Conservation (phyloP, 1,284 basidiomycete species). For the Ustilago cynodontis region DNA sequence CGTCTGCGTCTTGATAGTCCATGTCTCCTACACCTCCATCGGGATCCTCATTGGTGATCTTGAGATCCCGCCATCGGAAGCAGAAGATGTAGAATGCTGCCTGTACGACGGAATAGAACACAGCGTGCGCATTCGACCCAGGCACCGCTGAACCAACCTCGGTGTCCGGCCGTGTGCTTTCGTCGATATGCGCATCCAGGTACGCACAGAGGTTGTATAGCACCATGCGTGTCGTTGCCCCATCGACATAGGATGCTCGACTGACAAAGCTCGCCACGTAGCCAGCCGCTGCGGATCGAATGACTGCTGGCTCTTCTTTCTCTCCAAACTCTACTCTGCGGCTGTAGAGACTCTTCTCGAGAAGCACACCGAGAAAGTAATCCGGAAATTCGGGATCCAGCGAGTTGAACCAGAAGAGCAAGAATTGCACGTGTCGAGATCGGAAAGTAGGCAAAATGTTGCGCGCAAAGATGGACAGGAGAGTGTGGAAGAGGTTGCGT, state of each 20-base stretch:
- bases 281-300: slow-evolving; percentile 66
- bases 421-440: slow-evolving; percentile 96
- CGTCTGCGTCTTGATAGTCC: slow-evolving; percentile 42
- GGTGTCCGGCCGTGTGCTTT: slow-evolving; percentile 68
- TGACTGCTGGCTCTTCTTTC: slow-evolving; percentile 56
- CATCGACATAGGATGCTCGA: slow-evolving; percentile 87
- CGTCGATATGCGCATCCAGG: slow-evolving; percentile 76
- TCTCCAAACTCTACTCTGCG: slow-evolving; percentile 35
- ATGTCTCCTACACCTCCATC: slow-evolving; percentile 70
- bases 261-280: slow-evolving; percentile 84
- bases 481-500: slow-evolving; percentile 77
- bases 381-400: slow-evolving; percentile 90
- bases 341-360: slow-evolving; percentile 85
- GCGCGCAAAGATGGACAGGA: slow-evolving; percentile 92
- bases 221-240: slow-evolving; percentile 81
- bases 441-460: slow-evolving; percentile 94
- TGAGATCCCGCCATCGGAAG: slow-evolving; percentile 92
- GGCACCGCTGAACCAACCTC: slow-evolving; percentile 49
- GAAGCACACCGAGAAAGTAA: slow-evolving; percentile 90
- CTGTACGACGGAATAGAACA: slow-evolving; percentile 93
- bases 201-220: slow-evolving; percentile 86
- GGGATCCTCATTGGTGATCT: slow-evolving; percentile 74
- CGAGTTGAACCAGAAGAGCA: slow-evolving; percentile 94
- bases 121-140: slow-evolving; percentile 57
- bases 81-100: slow-evolving; percentile 97